phyloP scores from a whole-genome alignment of 768 basidiomycete genomes.

The Boletus reticuloceps region DNA sequence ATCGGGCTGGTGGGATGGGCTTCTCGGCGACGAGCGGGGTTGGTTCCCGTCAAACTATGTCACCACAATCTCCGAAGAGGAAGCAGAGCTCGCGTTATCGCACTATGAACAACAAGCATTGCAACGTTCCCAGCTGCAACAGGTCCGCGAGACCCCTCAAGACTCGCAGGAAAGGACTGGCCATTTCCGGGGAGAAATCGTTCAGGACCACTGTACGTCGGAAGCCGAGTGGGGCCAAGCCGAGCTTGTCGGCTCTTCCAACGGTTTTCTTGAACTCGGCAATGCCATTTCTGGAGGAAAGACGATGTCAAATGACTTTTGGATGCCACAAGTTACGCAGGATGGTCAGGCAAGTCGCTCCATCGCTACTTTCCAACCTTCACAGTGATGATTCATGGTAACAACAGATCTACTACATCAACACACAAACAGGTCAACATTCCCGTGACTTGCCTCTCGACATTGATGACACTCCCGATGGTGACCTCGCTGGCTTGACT shows the following conservation, averaged over 20 bases:
- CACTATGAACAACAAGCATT: slow-evolving; percentile 13
- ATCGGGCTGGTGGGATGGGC: slow-evolving; percentile 98
- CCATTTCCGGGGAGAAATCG: slow-evolving; percentile 11
- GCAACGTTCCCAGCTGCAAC: slow-evolving; percentile 14
- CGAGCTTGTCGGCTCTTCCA: slow-evolving; percentile 35
- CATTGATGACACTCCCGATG: slow-evolving; percentile 61
- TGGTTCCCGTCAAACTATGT: slow-evolving; percentile 99
- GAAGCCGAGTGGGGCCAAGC: slow-evolving; percentile 47
- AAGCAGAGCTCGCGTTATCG: slow-evolving; percentile 66
- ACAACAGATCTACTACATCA: slow-evolving; percentile 90
- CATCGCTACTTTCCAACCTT: background rate
- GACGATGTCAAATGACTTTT: slow-evolving; percentile 68
- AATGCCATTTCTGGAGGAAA: slow-evolving; percentile 26
- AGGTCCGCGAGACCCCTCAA: slow-evolving; percentile 8
- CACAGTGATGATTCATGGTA: background rate
- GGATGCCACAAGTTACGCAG: slow-evolving; percentile 83
- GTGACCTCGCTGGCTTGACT: slow-evolving; percentile 58
- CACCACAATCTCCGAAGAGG: slow-evolving; percentile 69
- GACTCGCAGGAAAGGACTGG: slow-evolving; percentile 12
- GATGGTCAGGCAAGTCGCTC: slow-evolving; percentile 71
- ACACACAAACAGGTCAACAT: slow-evolving; percentile 81
- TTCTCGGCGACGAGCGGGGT: slow-evolving; percentile 84
- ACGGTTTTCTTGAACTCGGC: slow-evolving; percentile 33
- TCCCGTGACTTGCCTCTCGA: slow-evolving; percentile 83
- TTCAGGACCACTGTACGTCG: slow-evolving; percentile 28